These are phyloP conservation scores for Physcomitrium patens DNA, from an alignment of 225 moss, liverwort and hornwort genomes.

Conservation along the genomic window DNA sequence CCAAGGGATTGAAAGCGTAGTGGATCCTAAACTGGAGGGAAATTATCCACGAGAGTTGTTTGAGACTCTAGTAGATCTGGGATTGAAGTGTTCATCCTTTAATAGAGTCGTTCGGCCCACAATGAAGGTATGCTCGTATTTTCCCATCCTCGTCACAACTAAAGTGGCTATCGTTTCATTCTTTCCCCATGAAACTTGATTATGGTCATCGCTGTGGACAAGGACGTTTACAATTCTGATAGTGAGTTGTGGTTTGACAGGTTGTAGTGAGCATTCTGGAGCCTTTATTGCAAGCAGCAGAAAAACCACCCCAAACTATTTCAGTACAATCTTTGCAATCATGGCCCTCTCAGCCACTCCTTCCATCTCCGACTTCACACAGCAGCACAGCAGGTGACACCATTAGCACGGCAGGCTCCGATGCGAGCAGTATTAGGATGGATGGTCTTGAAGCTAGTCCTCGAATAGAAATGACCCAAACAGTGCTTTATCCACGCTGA, in stretches of 20 bases:
- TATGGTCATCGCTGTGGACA: not conserved
- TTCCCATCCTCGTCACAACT: not conserved
- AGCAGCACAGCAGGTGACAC: constrained; percentile 5
- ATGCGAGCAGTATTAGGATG: not conserved
- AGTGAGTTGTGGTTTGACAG: constrained; percentile 18
- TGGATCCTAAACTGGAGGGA: constrained; percentile 49
- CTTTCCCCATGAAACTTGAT: not conserved
- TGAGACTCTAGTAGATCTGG: constrained; percentile 41
- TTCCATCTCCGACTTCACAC: not conserved
- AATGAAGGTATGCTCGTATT: constrained; percentile 43
- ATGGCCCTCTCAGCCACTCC: not conserved
- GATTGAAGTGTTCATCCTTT: constrained; percentile 46
- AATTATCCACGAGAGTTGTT: constrained; percentile 40
- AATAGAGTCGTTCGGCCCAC: constrained; percentile 44
- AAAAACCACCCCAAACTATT: constrained; percentile 5
- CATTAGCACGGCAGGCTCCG: not conserved
- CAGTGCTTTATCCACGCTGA: constrained; percentile 38
- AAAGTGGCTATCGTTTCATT: not conserved
- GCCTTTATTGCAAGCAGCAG: constrained; percentile 44
- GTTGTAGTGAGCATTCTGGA: constrained; percentile 40
- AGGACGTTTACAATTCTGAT: not conserved
- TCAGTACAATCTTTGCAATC: not conserved
- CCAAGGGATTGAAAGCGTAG: constrained; percentile 35
- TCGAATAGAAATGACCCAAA: constrained; percentile 43
- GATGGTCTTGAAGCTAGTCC: constrained; percentile 17